Conservation (phyloP, 495 filamentous ascomycete genomes). For the Lindgomyces ingoldianus region DNA sequence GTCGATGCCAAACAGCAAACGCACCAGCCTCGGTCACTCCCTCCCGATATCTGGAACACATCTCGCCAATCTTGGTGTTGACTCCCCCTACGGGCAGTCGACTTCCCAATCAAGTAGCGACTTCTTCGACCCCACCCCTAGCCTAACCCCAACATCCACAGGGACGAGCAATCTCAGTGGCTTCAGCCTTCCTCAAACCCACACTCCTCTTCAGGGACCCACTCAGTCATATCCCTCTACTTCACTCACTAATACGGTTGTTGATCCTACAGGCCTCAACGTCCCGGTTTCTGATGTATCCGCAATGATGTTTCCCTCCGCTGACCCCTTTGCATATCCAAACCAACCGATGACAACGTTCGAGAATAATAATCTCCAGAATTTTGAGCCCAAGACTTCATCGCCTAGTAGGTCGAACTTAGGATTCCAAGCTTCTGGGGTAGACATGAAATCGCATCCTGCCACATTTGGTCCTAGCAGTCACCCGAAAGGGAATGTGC, state of each 20-base stretch:
- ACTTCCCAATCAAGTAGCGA: slow-evolving; percentile 18
- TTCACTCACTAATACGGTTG: slow-evolving; percentile 25
- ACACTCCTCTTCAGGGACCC: slow-evolving; percentile 7
- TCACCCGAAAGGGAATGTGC: background rate
- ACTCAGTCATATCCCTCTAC: slow-evolving; percentile 13
- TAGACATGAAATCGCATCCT: slow-evolving; percentile 23
- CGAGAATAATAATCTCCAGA: slow-evolving; percentile 52
- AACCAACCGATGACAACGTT: slow-evolving; percentile 74
- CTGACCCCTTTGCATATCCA: slow-evolving; percentile 87
- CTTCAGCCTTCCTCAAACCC: slow-evolving; percentile 6
- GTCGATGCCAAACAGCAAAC: slow-evolving; percentile 34
- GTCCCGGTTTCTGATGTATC: slow-evolving; percentile 69
- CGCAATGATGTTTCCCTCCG: slow-evolving; percentile 89
- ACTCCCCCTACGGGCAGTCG: slow-evolving; percentile 8
- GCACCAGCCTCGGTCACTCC: slow-evolving; percentile 10
- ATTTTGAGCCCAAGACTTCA: slow-evolving; percentile 40
- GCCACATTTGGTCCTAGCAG: slow-evolving; percentile 2
- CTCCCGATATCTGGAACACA: slow-evolving; percentile 29
- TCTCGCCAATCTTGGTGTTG: slow-evolving; percentile 20
- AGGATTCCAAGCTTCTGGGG: slow-evolving; percentile 7
- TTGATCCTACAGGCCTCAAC: slow-evolving; percentile 39
- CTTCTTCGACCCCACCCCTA: slow-evolving; percentile 33
- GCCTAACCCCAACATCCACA: slow-evolving; percentile 27
- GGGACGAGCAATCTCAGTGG: slow-evolving; percentile 12
- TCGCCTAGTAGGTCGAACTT: slow-evolving; percentile 15